These are phyloP conservation scores for Cenchrus americanus DNA, from an alignment of 176 grass and related monocot genomes.

Conservation along the genomic window DNA sequence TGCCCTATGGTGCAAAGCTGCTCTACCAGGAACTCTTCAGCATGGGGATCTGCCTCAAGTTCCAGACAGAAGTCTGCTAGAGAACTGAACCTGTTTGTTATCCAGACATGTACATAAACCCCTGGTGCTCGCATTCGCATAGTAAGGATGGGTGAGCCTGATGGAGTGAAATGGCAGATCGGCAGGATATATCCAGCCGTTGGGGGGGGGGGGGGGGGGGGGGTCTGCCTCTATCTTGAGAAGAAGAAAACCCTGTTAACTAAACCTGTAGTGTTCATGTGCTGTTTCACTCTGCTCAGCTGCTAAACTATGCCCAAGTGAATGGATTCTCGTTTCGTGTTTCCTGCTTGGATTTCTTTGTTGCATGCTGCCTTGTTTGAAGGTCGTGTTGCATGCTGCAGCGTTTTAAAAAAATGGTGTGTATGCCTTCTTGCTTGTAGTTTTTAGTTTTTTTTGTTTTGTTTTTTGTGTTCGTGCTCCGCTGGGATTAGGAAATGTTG, in stretches of 20 bases:
- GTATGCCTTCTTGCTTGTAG: neutral
- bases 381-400: neutral
- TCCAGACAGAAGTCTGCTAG: slow-evolving; percentile 78
- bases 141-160: neutral
- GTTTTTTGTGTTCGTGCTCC: neutral
- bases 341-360: neutral
- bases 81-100: slow-evolving; percentile 15
- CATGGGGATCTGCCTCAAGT: slow-evolving; percentile 94
- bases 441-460: neutral
- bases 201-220: neutral
- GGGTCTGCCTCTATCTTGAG: neutral
- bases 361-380: neutral
- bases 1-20: slow-evolving; percentile 87
- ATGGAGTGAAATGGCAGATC: neutral
- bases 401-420: no score
- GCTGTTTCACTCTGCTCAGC: neutral
- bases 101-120: slow-evolving; percentile 38
- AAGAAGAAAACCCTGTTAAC: slow-evolving; percentile 16
- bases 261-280: neutral
- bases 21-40: slow-evolving; percentile 95
- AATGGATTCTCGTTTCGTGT: neutral
- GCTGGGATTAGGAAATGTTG: neutral
- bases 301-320: slow-evolving; percentile 8
- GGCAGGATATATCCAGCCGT: neutral
- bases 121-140: slow-evolving; percentile 36